Percentiles rank a stretch among this genome's conserved stretches.
Conservation (phyloP, 768 basidiomycete genomes). For the Phylloporus sp. region DNA sequence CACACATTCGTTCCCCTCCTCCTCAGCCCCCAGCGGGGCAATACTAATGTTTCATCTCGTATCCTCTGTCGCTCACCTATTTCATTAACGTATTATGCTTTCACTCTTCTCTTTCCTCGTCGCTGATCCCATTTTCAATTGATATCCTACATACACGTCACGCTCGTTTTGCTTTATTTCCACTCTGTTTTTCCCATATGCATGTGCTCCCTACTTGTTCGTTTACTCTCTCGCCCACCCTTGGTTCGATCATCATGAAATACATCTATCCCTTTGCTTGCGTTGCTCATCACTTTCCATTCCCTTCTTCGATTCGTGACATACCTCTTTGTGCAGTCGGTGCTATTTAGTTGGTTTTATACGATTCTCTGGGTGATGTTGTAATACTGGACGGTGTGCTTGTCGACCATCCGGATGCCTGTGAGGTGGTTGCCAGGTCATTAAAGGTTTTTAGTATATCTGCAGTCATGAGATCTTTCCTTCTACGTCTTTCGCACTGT, state of each 20-base stretch:
- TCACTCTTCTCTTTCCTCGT: not conserved
- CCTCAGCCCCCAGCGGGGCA: constrained; percentile 12
- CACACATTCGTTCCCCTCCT: constrained; percentile 1
- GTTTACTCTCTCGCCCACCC: not conserved
- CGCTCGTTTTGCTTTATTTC: not conserved
- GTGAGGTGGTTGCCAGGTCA: no score
- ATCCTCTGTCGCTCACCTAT: constrained; percentile 7
- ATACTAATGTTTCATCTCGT: constrained; percentile 6
- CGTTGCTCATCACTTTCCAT: not conserved
- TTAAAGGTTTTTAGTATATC: no score
- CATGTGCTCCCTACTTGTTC: not conserved
- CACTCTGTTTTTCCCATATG: not conserved
- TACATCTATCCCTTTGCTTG: not conserved
- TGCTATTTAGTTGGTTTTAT: not conserved
- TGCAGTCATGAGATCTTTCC: no score
- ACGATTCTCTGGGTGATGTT: not conserved
- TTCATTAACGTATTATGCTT: constrained; percentile 17
- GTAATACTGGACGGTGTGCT: constrained; percentile 1
- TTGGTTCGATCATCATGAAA: not conserved
- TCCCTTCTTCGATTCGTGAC: not conserved
- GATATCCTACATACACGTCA: constrained; percentile 3
- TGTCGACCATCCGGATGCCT: no score
- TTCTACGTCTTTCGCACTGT: no score
- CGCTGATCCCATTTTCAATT: not conserved
- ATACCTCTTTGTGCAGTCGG: not conserved